phyloP scores from a whole-genome alignment of 1,139 yeast genomes.

The Geotrichum macrosporum region DNA sequence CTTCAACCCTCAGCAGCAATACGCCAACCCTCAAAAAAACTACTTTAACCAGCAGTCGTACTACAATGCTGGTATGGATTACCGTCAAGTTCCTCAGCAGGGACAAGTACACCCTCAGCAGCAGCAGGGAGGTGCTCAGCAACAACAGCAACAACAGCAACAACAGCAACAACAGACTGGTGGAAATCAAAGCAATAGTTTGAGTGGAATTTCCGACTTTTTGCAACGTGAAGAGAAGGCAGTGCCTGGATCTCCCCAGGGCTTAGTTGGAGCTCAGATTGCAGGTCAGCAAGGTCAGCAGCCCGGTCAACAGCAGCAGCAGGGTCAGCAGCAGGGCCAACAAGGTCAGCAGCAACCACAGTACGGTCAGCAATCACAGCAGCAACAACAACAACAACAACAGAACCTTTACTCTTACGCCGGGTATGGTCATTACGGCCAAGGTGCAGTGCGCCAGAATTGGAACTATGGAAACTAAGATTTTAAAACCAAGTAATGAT shows the following conservation, averaged over 20 bases:
- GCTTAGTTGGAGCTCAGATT: slow-evolving; percentile 23
- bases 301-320: slow-evolving; percentile 23
- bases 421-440: slow-evolving; percentile 35
- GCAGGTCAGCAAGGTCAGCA: no score
- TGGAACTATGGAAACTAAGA: slow-evolving; percentile 19
- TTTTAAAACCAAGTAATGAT: no score
- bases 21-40: slow-evolving; percentile 27
- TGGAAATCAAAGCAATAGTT: slow-evolving; percentile 18
- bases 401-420: slow-evolving; percentile 34
- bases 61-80: slow-evolving; percentile 26
- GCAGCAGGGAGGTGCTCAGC: slow-evolving; percentile 24
- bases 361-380: slow-evolving; percentile 16
- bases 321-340: slow-evolving; percentile 23
- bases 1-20: slow-evolving; percentile 31
- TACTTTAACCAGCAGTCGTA: slow-evolving; percentile 30
- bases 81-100: slow-evolving; percentile 25
- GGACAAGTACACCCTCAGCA: slow-evolving; percentile 21
- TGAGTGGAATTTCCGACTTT: slow-evolving; percentile 36
- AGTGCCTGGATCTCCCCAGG: slow-evolving; percentile 30
- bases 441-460: slow-evolving; percentile 20
- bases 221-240: slow-evolving; percentile 35
- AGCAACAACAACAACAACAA: slow-evolving; percentile 31
- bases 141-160: no score
- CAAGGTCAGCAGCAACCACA: slow-evolving; percentile 22
- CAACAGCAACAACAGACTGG: slow-evolving; percentile 20